Percentiles rank a stretch among this genome's conserved stretches.
phyloP scores from a whole-genome alignment of 73 alveolate genomes.

The Tetrahymena thermophila region DNA sequence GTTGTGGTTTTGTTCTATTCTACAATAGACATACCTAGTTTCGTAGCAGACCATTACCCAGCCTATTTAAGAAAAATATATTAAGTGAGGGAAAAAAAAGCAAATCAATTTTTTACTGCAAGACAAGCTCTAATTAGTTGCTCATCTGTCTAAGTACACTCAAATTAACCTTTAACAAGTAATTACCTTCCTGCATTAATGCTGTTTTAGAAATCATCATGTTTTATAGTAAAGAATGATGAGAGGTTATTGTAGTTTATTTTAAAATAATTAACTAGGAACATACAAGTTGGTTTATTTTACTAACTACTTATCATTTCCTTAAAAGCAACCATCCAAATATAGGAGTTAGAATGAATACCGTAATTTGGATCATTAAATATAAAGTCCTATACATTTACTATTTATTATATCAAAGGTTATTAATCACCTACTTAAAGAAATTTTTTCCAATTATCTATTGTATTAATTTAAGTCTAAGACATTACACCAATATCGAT shows the following conservation, averaged over 20 bases:
- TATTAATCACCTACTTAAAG: background rate
- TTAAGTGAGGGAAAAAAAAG: background rate
- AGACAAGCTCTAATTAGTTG: background rate
- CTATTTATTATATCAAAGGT: background rate
- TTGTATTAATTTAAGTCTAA: background rate
- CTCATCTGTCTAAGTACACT: background rate
- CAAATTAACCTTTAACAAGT: background rate
- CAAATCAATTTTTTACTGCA: background rate
- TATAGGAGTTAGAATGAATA: background rate
- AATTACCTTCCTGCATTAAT: background rate
- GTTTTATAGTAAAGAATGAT: background rate
- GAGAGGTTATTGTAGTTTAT: background rate
- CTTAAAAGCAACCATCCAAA: background rate
- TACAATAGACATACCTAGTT: background rate
- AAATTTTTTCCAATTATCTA: background rate
- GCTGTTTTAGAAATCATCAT: background rate
- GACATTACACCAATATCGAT: background rate
- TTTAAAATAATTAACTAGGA: background rate
- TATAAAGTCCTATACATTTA: background rate
- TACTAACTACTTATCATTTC: background rate
- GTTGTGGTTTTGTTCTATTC: background rate
- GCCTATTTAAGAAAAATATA: background rate
- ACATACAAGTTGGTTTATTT: background rate
- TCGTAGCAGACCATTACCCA: background rate
- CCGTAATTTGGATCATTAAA: background rate